These are phyloP conservation scores for Calonectria hongkongensis DNA, from an alignment of 2,329 filamentous ascomycete genomes.

Conservation along the genomic window DNA sequence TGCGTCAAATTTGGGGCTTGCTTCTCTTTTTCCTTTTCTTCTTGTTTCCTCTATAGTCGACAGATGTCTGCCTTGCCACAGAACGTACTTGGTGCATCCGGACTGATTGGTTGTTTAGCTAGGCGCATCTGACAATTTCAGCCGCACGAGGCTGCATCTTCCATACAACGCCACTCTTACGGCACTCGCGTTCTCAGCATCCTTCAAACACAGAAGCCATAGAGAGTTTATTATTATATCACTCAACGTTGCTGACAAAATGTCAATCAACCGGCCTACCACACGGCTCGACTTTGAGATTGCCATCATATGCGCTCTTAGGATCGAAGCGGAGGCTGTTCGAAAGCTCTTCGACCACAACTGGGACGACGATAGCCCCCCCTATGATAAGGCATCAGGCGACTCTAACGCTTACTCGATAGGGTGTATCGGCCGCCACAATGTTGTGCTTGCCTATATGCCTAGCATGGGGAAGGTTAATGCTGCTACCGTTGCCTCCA, in stretches of 20 bases:
- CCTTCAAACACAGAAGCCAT: too few relatives aligned
- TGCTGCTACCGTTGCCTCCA: conserved; percentile 1
- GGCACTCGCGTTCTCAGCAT: too few relatives aligned
- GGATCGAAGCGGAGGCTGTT: conserved; percentile 46
- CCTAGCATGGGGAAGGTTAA: conserved; percentile 20
- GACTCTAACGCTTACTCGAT: conserved; percentile 45
- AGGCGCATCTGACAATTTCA: neutral
- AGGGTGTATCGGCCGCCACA: neutral
- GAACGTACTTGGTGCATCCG: too few relatives aligned
- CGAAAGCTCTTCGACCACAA: conserved; percentile 43
- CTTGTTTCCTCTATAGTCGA: too few relatives aligned
- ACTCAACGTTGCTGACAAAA: neutral
- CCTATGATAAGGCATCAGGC: conserved; percentile 50
- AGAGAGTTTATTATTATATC: neutral
- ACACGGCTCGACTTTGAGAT: conserved; percentile 39
- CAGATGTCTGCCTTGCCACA: too few relatives aligned
- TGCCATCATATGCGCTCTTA: conserved; percentile 48
- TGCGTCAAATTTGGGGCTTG: too few relatives aligned
- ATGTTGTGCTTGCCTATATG: conserved; percentile 24
- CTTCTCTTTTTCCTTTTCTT: too few relatives aligned
- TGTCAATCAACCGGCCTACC: neutral
- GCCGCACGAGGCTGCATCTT: neutral
- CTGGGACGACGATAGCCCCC: conserved; percentile 39
- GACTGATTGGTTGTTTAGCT: too few relatives aligned
- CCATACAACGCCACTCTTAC: neutral